These are phyloP conservation scores for Leccinum variicolor DNA, from an alignment of 768 basidiomycete species.

Conservation along the genomic window DNA sequence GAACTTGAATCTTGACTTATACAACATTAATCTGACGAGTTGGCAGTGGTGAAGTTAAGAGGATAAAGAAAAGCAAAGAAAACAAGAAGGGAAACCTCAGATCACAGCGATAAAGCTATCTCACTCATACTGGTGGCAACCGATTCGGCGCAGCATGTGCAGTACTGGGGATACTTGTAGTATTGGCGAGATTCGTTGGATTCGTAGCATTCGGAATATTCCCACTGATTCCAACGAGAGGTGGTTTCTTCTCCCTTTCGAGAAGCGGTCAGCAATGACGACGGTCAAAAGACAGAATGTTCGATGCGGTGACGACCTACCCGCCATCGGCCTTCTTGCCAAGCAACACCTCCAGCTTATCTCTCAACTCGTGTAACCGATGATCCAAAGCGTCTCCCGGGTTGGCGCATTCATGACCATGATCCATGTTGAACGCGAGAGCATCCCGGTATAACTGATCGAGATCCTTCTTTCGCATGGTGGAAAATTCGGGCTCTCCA, in stretches of 20 bases:
- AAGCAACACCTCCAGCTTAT: constrained; percentile 28
- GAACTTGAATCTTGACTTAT: not conserved
- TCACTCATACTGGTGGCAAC: not conserved
- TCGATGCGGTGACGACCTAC: constrained; percentile 10
- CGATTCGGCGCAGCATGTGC: not conserved
- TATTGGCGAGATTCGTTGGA: not conserved
- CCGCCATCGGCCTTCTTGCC: constrained; percentile 19
- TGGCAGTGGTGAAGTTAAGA: not conserved
- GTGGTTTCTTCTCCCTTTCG: not conserved
- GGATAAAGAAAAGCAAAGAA: not conserved
- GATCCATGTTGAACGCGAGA: constrained; percentile 54
- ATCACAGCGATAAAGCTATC: not conserved
- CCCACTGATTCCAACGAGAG: not conserved
- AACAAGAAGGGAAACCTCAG: not conserved
- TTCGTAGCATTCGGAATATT: not conserved
- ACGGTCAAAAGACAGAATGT: not conserved
- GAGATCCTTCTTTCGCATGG: constrained; percentile 52
- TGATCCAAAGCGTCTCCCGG: constrained; percentile 6
- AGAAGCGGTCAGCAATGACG: not conserved
- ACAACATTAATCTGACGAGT: not conserved
- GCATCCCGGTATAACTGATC: constrained; percentile 66
- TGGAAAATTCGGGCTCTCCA: constrained; percentile 64
- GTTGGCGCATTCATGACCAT: constrained; percentile 36
- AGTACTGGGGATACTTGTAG: not conserved
- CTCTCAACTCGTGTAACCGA: constrained; percentile 11